Evolutionary conservation across 176 grass and related monocot species (phyloP), one percentile per base, ranked within the genome.

Genomic region (Lolium multiflorum): DNA sequence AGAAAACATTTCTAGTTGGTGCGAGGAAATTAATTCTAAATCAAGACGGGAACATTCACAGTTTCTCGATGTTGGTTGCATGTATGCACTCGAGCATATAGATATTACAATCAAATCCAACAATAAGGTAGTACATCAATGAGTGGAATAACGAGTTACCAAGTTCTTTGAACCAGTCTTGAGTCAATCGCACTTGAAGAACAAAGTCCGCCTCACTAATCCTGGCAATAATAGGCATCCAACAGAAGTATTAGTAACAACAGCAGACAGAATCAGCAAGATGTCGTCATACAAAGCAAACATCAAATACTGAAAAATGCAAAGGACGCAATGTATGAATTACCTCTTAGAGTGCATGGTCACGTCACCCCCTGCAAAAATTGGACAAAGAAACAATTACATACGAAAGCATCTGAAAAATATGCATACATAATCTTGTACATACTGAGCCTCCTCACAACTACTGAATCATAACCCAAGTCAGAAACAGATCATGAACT

Each of bases 121-220:
- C 17, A 52, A 28, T 17, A 75, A 75, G 0, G 6, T 51, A 31
- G 73, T 9, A 7, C 24, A 31, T 76, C 48, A 52, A 31, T 13
- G 48, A 69, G 22, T 76, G 24, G 8, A 31, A 0, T 52, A 52
- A 76, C 31, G 14, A 31, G 8, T 76, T 76, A 54, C 48, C 73
- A 52, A 35, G 25, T 76, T 54, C 73, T 17, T 4, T 76, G 25
- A 76, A 76, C 73, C 73, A 76, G 13, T 55, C 73, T 55, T 18
- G 24, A 76, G 25, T 76, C 24, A 54, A 55, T 15, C 31, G 24
- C 24, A 76, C 24, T 18, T 76, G 48, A 50, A 76, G 24, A 76
- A 54, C 24, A 76, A 50, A 55, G 48, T 76, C 48, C 49, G 15
- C 48, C 24, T 6, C 8, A 54, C 15, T 51, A 18, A 54, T 54